Evolutionary conservation across 2,329 filamentous ascomycete genomes (phyloP).

Genomic region (Coniochaeta sp.): DNA sequence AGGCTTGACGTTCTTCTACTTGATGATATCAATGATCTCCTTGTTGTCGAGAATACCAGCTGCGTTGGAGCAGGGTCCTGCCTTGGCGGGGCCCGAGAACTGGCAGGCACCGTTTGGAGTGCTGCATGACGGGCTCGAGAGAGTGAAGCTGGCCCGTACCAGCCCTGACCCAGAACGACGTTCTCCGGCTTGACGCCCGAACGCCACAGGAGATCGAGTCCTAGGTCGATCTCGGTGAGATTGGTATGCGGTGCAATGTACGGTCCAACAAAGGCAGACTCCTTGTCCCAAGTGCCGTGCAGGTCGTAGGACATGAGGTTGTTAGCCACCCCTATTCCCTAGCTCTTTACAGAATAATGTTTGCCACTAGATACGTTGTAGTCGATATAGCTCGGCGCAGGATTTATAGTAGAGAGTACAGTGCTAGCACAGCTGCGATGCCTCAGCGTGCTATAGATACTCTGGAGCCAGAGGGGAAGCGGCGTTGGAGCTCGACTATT

Average conservation of each 20-base stretch:
- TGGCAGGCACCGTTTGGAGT: no score
- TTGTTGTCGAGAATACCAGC: background rate
- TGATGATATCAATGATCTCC: background rate
- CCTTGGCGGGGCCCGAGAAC: no score
- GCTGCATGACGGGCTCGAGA: no score
- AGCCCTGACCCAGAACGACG: constrained; percentile 34
- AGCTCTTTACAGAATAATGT: no score
- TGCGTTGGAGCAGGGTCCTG: background rate
- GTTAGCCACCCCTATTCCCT: no score
- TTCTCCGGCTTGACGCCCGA: constrained; percentile 31
- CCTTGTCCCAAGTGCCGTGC: constrained; percentile 30
- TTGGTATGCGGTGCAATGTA: constrained; percentile 36
- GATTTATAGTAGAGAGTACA: no score
- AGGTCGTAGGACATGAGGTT: constrained; percentile 24
- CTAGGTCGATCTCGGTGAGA: constrained; percentile 33
- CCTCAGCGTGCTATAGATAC: no score
- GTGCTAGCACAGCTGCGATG: no score
- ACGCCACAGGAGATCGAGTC: constrained; percentile 38
- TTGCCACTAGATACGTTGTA: no score
- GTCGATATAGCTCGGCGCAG: no score
- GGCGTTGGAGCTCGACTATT: no score
- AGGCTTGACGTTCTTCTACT: background rate
- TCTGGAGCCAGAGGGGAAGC: no score
- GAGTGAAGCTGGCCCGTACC: constrained; percentile 26
- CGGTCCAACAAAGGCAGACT: constrained; percentile 14